phyloP scores from a whole-genome alignment of 2,329 filamentous ascomycete genomes.

The Sporothrix phasma region DNA sequence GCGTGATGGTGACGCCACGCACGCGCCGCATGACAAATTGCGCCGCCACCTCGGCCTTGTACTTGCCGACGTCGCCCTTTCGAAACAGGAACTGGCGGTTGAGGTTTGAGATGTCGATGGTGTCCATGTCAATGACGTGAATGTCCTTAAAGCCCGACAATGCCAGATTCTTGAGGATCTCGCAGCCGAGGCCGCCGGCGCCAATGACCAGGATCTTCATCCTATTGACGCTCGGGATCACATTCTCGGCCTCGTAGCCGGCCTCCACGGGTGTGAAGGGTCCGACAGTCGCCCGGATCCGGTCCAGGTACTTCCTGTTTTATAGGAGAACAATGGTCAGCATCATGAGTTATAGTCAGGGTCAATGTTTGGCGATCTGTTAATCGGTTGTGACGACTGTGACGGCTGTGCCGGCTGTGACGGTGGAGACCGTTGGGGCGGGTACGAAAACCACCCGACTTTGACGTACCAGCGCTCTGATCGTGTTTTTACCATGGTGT shows the following conservation, averaged over 20 bases:
- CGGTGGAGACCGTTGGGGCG: not conserved
- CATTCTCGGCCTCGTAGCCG: conserved; percentile 42
- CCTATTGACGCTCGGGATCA: conserved; percentile 48
- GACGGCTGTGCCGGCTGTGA: not conserved
- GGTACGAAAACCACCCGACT: not conserved
- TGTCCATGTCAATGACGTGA: conserved; percentile 99
- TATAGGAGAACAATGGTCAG: not conserved
- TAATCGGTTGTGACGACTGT: too few relatives aligned
- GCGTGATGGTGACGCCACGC: conserved; percentile 82
- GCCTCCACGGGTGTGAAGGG: conserved; percentile 62
- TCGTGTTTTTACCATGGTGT: conserved; percentile 1
- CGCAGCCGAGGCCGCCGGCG: conserved; percentile 87
- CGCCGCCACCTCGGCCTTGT: conserved; percentile 87
- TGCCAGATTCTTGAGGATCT: conserved; percentile 92
- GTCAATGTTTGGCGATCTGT: too few relatives aligned
- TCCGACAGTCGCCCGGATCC: conserved; percentile 63
- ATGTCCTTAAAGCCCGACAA: conserved; percentile 94
- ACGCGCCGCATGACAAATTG: conserved; percentile 84
- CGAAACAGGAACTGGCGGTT: conserved; percentile 97
- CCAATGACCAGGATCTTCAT: conserved; percentile 73
- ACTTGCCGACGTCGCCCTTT: conserved; percentile 80
- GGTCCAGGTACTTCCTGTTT: conserved; percentile 77
- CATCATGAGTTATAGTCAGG: too few relatives aligned
- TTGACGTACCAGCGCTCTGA: conserved; percentile 13
- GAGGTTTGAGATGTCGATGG: conserved; percentile 95